These are phyloP conservation scores for Phalaenopsis equestris DNA, from an alignment of 106 monocot species.

Conservation along the genomic window DNA sequence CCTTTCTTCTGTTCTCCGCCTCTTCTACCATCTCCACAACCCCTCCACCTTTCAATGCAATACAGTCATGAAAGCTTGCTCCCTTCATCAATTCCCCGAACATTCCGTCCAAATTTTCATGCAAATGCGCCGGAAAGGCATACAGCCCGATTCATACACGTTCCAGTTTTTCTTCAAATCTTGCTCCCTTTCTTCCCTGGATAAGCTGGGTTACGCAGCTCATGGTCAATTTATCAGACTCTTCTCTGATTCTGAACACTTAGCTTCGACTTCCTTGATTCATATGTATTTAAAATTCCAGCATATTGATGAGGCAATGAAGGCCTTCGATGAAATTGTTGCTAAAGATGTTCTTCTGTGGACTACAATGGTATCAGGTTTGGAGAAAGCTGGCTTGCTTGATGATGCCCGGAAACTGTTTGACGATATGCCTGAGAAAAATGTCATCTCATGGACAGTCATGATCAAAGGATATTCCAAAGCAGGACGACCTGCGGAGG, in stretches of 20 bases:
- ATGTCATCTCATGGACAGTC: constrained; percentile 48
- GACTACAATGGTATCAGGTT: constrained; percentile 50
- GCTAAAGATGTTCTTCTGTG: constrained; percentile 17
- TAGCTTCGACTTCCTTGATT: constrained; percentile 34
- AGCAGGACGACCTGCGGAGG: constrained; percentile 20
- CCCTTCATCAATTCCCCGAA: not conserved
- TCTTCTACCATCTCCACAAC: constrained; percentile 30
- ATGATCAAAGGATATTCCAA: constrained; percentile 47
- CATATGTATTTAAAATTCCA: constrained; percentile 56
- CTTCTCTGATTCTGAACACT: constrained; percentile 11
- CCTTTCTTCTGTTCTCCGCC: constrained; percentile 20
- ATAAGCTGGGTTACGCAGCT: constrained; percentile 16
- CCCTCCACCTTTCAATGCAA: constrained; percentile 46
- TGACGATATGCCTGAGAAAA: constrained; percentile 32
- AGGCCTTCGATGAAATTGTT: constrained; percentile 26
- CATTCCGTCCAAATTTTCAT: constrained; percentile 25
- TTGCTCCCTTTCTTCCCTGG: constrained; percentile 4
- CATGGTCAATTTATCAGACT: constrained; percentile 37
- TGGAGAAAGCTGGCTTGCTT: constrained; percentile 30
- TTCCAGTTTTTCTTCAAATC: constrained; percentile 55
- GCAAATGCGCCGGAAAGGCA: constrained; percentile 29
- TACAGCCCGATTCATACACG: constrained; percentile 31
- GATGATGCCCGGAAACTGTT: constrained; percentile 21
- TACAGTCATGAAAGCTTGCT: constrained; percentile 36
- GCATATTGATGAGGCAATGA: constrained; percentile 20